phyloP scores from a whole-genome alignment of 2,329 filamentous ascomycete genomes.

The Epichloe festucae region DNA sequence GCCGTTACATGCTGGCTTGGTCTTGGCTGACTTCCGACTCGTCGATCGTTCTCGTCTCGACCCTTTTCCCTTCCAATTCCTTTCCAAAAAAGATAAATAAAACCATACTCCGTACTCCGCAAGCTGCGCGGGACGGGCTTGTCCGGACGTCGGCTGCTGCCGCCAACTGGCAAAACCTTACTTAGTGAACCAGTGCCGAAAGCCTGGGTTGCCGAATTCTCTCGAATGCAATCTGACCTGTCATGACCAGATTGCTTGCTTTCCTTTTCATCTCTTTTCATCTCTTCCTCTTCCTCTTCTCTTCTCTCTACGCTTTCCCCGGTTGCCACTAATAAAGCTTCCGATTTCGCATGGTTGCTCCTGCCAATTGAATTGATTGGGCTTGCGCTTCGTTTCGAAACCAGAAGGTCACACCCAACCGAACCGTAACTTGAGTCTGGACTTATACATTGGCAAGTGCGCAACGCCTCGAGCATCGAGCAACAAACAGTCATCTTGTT shows the following conservation, averaged over 20 bases:
- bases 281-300: background rate
- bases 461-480: background rate
- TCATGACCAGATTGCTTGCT: background rate
- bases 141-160: background rate
- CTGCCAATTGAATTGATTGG: background rate
- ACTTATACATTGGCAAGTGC: background rate
- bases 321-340: background rate
- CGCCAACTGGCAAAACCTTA: background rate
- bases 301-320: background rate
- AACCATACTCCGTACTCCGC: background rate
- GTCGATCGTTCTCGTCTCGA: background rate
- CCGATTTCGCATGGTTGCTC: background rate
- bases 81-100: no score
- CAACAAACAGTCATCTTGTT: background rate
- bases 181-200: background rate
- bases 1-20: background rate
- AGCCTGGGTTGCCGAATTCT: background rate
- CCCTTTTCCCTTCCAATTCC: no score
- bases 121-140: background rate
- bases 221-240: constrained; percentile 1
- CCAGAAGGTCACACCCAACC: background rate
- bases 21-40: background rate
- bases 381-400: background rate
- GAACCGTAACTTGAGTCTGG: background rate
- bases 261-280: background rate